These are phyloP conservation scores for Hydnomerulius pinastri DNA, from an alignment of 768 basidiomycete genomes.

Conservation along the genomic window DNA sequence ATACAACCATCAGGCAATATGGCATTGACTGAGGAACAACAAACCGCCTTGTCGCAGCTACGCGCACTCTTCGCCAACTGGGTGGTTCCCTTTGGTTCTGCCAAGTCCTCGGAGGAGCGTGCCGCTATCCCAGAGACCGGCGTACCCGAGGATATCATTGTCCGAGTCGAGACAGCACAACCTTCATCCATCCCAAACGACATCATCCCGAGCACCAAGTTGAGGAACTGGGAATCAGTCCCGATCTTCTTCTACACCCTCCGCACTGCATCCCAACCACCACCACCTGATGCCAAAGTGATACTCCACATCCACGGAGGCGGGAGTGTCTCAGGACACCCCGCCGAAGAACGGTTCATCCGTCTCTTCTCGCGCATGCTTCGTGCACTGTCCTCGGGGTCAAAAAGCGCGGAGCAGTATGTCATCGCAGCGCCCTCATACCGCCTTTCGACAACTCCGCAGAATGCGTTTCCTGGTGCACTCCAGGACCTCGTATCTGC, in stretches of 20 bases:
- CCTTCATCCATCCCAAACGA: constrained; percentile 7
- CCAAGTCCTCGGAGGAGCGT: constrained; percentile 18
- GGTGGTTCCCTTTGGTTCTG: not conserved
- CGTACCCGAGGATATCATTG: constrained; percentile 9
- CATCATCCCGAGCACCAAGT: not conserved
- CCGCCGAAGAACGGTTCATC: constrained; percentile 4
- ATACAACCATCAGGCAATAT: not conserved
- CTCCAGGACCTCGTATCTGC: constrained; percentile 26
- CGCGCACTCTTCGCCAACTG: not conserved
- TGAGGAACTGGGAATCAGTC: constrained; percentile 19
- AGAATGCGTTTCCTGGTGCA: constrained; percentile 24
- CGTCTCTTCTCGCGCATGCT: constrained; percentile 5
- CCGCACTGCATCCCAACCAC: not conserved
- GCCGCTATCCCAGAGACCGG: not conserved
- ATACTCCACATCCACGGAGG: constrained; percentile 29
- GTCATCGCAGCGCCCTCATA: constrained; percentile 24
- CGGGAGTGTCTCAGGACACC: constrained; percentile 18
- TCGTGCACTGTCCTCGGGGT: not conserved
- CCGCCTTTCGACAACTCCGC: constrained; percentile 23
- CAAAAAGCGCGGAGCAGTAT: constrained; percentile 1
- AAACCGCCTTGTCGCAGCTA: not conserved
- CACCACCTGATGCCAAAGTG: constrained; percentile 8
- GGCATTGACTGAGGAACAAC: constrained; percentile 20
- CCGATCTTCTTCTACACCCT: constrained; percentile 23
- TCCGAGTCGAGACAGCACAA: constrained; percentile 18